Evolutionary conservation across 176 grass and related monocot genomes (phyloP).

Genomic region (Pontederia paniculata): DNA sequence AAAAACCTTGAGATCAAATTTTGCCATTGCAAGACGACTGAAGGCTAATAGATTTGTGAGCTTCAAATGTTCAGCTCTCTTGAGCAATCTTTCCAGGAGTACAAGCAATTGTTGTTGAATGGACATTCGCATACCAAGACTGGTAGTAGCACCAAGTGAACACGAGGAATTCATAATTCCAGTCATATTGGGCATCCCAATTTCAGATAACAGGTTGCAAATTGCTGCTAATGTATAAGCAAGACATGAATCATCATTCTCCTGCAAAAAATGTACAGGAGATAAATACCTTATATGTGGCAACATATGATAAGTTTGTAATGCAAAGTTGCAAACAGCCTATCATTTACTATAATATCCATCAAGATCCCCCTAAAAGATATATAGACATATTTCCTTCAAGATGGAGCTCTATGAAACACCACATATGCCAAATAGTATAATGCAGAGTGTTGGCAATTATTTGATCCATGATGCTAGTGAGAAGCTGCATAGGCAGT

Average conservation of each 20-base stretch:
- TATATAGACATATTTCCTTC: neutral
- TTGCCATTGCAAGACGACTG: slow-evolving; percentile 69
- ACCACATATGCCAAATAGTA: too few species aligned
- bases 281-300: neutral
- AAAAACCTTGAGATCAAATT: slow-evolving; percentile 87
- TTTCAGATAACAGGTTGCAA: slow-evolving; percentile 80
- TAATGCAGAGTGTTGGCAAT: too few species aligned
- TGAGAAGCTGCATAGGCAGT: too few species aligned
- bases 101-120: slow-evolving; percentile 80
- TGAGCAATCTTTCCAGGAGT: slow-evolving; percentile 80
- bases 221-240: slow-evolving; percentile 86
- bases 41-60: slow-evolving; percentile 66
- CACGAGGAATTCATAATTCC: slow-evolving; percentile 67
- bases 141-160: slow-evolving; percentile 67
- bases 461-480: too few species aligned
- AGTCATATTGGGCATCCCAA: slow-evolving; percentile 51
- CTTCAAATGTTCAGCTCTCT: slow-evolving; percentile 82
- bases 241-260: slow-evolving; percentile 88
- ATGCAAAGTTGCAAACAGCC: too few species aligned
- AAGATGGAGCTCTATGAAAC: neutral
- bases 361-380: neutral
- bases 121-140: slow-evolving; percentile 65
- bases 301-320: neutral
- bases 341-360: too few species aligned
- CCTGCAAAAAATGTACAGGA: slow-evolving; percentile 36